Conservation (phyloP, 805 yeast genomes). For the Candida ovalis region DNA sequence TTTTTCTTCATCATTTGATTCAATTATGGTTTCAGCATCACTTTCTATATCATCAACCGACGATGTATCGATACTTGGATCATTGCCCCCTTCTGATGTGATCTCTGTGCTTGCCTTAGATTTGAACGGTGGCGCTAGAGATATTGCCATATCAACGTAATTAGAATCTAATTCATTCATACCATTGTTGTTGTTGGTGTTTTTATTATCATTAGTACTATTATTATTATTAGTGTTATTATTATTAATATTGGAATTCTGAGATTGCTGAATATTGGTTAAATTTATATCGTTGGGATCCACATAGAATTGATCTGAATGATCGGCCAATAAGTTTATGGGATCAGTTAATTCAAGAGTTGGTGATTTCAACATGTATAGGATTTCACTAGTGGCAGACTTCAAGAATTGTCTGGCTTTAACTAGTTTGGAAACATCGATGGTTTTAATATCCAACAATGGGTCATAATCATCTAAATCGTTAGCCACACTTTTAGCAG, state of each 20-base stretch:
- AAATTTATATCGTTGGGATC: slow-evolving; percentile 3
- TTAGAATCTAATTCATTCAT: slow-evolving; percentile 7
- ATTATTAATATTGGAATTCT: neutral
- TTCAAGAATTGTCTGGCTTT: slow-evolving; percentile 33
- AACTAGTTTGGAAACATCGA: slow-evolving; percentile 27
- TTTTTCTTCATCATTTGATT: slow-evolving; percentile 9
- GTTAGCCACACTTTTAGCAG: neutral
- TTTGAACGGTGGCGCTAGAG: slow-evolving; percentile 21
- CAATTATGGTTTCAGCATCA: slow-evolving; percentile 21
- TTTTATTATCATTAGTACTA: slow-evolving; percentile 3
- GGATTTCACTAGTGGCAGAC: slow-evolving; percentile 34
- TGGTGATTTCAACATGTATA: slow-evolving; percentile 33
- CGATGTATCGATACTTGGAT: slow-evolving; percentile 1
- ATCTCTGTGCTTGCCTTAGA: slow-evolving; percentile 2
- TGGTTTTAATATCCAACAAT: slow-evolving; percentile 17
- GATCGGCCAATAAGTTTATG: slow-evolving; percentile 18
- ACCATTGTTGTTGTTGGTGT: slow-evolving; percentile 2
- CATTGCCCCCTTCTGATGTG: neutral
- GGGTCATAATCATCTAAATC: slow-evolving; percentile 8
- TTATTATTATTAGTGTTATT: neutral
- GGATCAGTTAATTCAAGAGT: slow-evolving; percentile 30
- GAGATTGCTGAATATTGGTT: neutral
- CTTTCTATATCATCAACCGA: slow-evolving; percentile 12
- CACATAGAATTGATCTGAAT: slow-evolving; percentile 10
- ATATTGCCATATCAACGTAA: slow-evolving; percentile 23